phyloP scores from a whole-genome alignment of 202 grass and related monocot species.

The Carex sylvatica region DNA sequence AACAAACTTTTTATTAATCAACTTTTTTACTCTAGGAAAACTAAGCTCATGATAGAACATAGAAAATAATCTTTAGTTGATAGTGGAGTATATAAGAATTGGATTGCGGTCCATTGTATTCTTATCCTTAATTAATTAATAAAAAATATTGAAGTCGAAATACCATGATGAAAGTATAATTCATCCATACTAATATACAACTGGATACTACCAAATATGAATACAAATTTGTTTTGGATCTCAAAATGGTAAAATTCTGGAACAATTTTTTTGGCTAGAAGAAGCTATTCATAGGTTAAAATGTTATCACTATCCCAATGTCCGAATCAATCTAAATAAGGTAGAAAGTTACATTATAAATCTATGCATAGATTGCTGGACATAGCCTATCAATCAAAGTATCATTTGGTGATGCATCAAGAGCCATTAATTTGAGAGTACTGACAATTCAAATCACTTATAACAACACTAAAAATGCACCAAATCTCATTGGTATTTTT shows the following conservation, averaged over 20 bases:
- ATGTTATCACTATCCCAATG: background rate
- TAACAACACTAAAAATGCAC: background rate
- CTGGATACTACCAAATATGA: background rate
- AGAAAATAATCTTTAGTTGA: background rate
- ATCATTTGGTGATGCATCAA: background rate
- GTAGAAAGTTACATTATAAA: background rate
- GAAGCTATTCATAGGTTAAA: background rate
- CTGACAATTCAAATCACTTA: background rate
- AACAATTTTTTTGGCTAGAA: background rate
- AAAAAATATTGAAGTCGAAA: background rate
- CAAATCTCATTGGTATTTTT: background rate
- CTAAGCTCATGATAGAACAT: background rate
- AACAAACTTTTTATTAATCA: constrained; percentile 3
- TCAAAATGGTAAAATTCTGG: background rate
- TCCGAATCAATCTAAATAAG: background rate
- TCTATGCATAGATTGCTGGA: background rate
- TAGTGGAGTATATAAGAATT: background rate
- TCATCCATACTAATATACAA: background rate
- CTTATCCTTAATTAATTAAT: background rate
- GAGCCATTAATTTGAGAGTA: background rate
- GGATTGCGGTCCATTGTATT: background rate
- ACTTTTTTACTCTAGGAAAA: background rate
- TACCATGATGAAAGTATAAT: background rate
- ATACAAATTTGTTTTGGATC: background rate
- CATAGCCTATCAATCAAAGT: background rate